Evolutionary conservation across 441 rosid species (phyloP).

Genomic region (Adansonia gregorii): DNA sequence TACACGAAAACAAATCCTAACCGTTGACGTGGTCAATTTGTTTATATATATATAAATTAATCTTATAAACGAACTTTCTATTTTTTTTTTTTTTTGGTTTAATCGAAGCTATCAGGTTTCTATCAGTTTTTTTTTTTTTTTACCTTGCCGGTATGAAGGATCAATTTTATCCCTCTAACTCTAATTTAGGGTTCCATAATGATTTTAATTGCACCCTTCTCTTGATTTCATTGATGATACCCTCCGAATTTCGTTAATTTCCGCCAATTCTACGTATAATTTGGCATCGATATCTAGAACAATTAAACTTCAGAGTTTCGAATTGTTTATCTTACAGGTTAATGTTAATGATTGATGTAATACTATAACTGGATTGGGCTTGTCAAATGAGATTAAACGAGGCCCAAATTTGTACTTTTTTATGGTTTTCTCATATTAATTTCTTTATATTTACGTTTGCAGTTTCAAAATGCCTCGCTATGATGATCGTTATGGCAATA

Average conservation of each 20-base stretch:
- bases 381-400: background rate
- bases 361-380: background rate
- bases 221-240: background rate
- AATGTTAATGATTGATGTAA: background rate
- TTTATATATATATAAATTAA: background rate
- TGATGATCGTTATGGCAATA: conserved; percentile 57
- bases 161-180: background rate
- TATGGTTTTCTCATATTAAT: conserved; percentile 2
- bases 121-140: too few relatives aligned
- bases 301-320: background rate
- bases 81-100: background rate
- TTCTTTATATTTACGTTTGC: conserved; percentile 6
- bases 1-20: background rate
- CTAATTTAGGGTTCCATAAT: background rate
- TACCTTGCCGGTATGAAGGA: background rate
- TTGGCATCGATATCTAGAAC: background rate
- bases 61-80: background rate
- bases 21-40: background rate
- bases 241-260: background rate
- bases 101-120: background rate
- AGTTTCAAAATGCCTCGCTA: conserved; percentile 63
- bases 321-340: background rate
- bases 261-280: background rate
- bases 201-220: background rate
- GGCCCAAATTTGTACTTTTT: background rate